Evolutionary conservation across 1,139 yeast genomes (phyloP).

Genomic region (Arxiozyma slooffiae): DNA sequence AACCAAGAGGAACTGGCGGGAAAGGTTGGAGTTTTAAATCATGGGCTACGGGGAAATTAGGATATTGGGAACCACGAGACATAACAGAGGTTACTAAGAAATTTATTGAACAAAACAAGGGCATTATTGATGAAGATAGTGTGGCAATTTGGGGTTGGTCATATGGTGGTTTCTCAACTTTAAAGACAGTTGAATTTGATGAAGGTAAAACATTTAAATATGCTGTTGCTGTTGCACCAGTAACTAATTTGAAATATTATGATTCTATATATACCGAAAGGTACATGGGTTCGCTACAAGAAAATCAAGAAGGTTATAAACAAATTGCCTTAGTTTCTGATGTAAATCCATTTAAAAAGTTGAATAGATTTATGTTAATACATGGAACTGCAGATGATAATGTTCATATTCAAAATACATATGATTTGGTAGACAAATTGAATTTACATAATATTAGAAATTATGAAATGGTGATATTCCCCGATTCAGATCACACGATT

Average conservation of each 20-base stretch:
- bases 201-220: conserved; percentile 56
- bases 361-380: conserved; percentile 63
- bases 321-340: conserved; percentile 41
- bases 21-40: conserved; percentile 70
- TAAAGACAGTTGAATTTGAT: conserved; percentile 67
- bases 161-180: conserved; percentile 73
- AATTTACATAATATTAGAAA: conserved; percentile 58
- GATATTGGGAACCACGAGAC: conserved; percentile 84
- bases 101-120: conserved; percentile 44
- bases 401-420: conserved; percentile 84
- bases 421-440: conserved; percentile 61
- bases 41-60: conserved; percentile 60
- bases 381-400: conserved; percentile 98
- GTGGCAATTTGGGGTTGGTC: conserved; percentile 98
- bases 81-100: conserved; percentile 54
- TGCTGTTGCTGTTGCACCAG: conserved; percentile 88
- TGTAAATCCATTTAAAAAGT: conserved; percentile 38
- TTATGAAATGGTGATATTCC: conserved; percentile 83
- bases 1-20: conserved; percentile 92
- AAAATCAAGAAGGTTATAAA: conserved; percentile 41
- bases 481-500: conserved; percentile 88
- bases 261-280: conserved; percentile 86
- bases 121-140: conserved; percentile 47
- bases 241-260: conserved; percentile 70
- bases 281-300: conserved; percentile 63